Conservation (phyloP, 169 alveolate genomes). For the Plasmodium cynomolgi region DNA sequence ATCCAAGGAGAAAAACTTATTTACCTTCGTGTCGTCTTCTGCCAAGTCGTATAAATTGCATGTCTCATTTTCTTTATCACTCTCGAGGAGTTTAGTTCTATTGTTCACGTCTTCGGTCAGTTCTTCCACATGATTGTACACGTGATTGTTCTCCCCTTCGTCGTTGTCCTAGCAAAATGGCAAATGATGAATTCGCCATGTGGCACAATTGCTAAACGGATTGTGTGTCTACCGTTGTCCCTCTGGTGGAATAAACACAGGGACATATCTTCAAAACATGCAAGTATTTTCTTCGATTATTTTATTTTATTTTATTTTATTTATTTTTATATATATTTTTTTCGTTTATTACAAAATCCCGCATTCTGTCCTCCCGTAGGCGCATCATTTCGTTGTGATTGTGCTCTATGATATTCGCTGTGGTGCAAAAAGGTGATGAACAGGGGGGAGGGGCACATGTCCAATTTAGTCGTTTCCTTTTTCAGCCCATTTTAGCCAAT, state of each 20-base stretch:
- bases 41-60: constrained; percentile 21
- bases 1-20: constrained; percentile 41
- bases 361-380: constrained; percentile 30
- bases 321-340: not conserved
- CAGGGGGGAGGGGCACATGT: not conserved
- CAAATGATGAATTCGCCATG: not conserved
- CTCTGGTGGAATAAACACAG: not conserved
- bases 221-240: not conserved
- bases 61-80: constrained; percentile 17
- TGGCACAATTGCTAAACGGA: not conserved
- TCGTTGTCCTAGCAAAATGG: not conserved
- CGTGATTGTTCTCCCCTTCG: not conserved
- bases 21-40: constrained; percentile 18
- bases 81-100: constrained; percentile 38
- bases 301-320: not conserved
- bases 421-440: not conserved
- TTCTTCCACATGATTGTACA: not conserved
- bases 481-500: not conserved
- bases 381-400: constrained; percentile 63
- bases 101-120: not conserved
- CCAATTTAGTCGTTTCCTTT: not conserved
- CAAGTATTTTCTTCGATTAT: not conserved
- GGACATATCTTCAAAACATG: not conserved
- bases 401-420: constrained; percentile 50
- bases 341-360: constrained; percentile 25